Conservation (phyloP, 1,139 yeast genomes). For the Chernovozyma sophiae-reginae region DNA sequence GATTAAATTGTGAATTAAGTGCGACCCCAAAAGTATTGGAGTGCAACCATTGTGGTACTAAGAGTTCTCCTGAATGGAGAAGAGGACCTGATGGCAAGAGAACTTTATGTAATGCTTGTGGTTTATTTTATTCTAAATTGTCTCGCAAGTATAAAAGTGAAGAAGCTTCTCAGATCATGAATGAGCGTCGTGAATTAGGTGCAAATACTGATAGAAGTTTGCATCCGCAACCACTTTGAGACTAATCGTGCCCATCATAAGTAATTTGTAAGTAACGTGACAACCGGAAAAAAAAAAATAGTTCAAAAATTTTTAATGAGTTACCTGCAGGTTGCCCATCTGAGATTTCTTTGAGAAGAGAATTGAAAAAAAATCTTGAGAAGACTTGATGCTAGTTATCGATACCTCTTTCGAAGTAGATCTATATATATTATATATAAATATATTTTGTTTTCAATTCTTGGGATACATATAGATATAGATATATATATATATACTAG, state of each 20-base stretch:
- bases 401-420: not conserved
- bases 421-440: not conserved
- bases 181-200: slow-evolving; percentile 8
- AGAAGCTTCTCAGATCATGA: slow-evolving; percentile 24
- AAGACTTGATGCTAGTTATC: too few relatives aligned
- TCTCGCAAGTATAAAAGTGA: slow-evolving; percentile 22
- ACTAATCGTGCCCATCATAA: too few relatives aligned
- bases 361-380: slow-evolving; percentile 1
- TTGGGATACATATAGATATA: not conserved
- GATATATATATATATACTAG: not conserved
- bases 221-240: too few relatives aligned
- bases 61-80: slow-evolving; percentile 45
- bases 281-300: not conserved
- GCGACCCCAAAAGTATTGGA: slow-evolving; percentile 10
- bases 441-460: too few relatives aligned
- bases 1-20: slow-evolving; percentile 17
- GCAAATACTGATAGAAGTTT: slow-evolving; percentile 4
- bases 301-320: not conserved
- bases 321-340: slow-evolving; percentile 2
- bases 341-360: slow-evolving; percentile 1
- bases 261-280: not conserved
- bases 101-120: slow-evolving; percentile 46
- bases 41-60: slow-evolving; percentile 27
- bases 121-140: slow-evolving; percentile 36
- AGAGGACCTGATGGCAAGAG: slow-evolving; percentile 42